Evolutionary conservation across 345 rosid genomes (phyloP).

Genomic region (Heritiera littoralis): DNA sequence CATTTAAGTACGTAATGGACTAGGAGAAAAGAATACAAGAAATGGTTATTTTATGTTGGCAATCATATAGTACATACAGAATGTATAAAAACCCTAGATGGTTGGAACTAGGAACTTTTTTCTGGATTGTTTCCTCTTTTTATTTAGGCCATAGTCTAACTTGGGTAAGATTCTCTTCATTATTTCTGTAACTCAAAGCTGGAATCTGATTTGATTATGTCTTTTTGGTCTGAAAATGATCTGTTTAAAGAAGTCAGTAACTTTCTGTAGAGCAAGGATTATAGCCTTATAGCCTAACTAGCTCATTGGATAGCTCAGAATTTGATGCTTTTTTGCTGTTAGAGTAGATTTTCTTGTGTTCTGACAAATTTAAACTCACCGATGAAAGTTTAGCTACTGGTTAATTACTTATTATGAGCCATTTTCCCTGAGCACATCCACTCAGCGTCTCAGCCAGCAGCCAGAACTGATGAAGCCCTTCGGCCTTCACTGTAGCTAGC

Average conservation of each 20-base stretch:
- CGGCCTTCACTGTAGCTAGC: not conserved
- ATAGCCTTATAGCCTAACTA: not conserved
- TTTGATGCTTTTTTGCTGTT: conserved; percentile 9
- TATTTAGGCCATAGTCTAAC: not conserved
- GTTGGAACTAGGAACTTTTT: conserved; percentile 15
- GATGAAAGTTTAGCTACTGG: not conserved
- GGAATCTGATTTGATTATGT: conserved; percentile 16
- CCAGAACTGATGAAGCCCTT: not conserved
- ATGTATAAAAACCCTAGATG: not conserved
- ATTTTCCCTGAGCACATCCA: not conserved
- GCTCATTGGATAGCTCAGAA: conserved; percentile 1
- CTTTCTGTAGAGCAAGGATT: not conserved
- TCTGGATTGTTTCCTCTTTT: not conserved
- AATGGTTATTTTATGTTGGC: no score
- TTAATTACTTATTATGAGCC: not conserved
- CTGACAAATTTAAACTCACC: not conserved
- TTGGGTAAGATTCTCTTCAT: conserved; percentile 13
- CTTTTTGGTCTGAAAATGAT: conserved; percentile 16
- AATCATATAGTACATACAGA: not conserved
- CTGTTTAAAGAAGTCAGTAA: not conserved
- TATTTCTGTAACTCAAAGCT: not conserved
- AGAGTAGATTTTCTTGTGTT: not conserved
- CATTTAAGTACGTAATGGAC: no score
- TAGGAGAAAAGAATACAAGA: no score
- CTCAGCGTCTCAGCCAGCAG: not conserved